Conservation (phyloP, 768 basidiomycete genomes). For the Boletus sensibilis region DNA sequence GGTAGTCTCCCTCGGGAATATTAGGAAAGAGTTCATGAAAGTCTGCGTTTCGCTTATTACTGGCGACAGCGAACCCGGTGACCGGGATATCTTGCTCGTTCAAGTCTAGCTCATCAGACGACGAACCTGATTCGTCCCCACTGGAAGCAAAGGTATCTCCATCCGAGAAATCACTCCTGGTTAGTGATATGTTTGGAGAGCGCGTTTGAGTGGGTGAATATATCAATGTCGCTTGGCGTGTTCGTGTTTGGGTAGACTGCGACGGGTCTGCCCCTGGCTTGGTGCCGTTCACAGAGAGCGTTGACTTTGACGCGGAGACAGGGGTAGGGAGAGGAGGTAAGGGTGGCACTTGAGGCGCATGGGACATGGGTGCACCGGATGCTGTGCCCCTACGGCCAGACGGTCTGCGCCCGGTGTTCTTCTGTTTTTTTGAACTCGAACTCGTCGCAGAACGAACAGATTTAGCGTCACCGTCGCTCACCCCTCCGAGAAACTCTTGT, state of each 20-base stretch:
- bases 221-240: neutral
- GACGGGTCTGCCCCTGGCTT: constrained; percentile 7
- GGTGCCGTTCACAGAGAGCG: constrained; percentile 15
- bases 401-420: constrained; percentile 14
- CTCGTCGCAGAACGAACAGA: constrained; percentile 28
- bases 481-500: constrained; percentile 14
- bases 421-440: constrained; percentile 29
- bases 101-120: constrained; percentile 35
- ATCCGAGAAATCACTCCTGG: constrained; percentile 30
- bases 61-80: constrained; percentile 96
- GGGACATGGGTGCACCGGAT: constrained; percentile 65
- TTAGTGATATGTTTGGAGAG: constrained; percentile 21
- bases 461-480: constrained; percentile 26
- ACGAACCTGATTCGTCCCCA: constrained; percentile 33
- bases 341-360: constrained; percentile 49
- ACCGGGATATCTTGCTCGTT: constrained; percentile 76
- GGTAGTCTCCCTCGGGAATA: constrained; percentile 93
- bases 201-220: constrained; percentile 12
- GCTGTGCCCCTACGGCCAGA: constrained; percentile 49
- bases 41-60: constrained; percentile 89
- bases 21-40: constrained; percentile 91
- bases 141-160: constrained; percentile 27
- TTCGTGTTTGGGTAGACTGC: constrained; percentile 1
- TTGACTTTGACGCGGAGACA: constrained; percentile 17
- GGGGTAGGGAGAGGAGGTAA: constrained; percentile 20